phyloP scores from a whole-genome alignment of 1,139 yeast genomes.

The Debaryomyces sp. region DNA sequence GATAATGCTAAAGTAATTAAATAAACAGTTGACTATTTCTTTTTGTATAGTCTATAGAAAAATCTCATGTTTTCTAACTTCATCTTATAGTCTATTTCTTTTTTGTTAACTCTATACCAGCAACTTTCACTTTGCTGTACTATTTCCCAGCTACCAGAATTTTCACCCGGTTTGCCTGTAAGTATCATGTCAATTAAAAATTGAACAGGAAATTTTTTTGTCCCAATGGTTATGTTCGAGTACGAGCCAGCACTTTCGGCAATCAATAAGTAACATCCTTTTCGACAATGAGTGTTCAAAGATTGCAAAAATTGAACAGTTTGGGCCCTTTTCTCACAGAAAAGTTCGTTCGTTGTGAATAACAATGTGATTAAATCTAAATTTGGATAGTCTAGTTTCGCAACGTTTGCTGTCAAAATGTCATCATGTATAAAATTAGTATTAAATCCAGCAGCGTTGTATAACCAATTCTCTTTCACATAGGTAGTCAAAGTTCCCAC shows the following conservation, averaged over 20 bases:
- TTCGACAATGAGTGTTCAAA: conserved; percentile 47
- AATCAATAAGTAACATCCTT: conserved; percentile 64
- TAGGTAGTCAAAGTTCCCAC: conserved; percentile 45
- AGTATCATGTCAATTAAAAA: conserved; percentile 75
- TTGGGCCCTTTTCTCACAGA: conserved; percentile 64
- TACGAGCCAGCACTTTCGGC: conserved; percentile 92
- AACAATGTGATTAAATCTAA: conserved; percentile 63
- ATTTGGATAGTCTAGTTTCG: conserved; percentile 17
- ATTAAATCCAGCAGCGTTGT: conserved; percentile 37
- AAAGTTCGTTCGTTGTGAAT: conserved; percentile 86
- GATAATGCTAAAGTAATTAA: background rate
- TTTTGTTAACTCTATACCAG: conserved; percentile 72
- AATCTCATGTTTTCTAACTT: conserved; percentile 87
- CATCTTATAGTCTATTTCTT: conserved; percentile 60
- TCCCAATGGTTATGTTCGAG: conserved; percentile 76
- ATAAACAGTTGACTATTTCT: conserved; percentile 26
- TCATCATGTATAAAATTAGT: conserved; percentile 56
- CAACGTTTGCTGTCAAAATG: conserved; percentile 29
- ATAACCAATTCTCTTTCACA: conserved; percentile 56
- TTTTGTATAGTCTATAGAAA: conserved; percentile 72
- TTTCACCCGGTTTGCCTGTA: conserved; percentile 54
- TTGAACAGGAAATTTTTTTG: conserved; percentile 79
- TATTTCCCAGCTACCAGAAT: conserved; percentile 65
- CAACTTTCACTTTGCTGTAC: conserved; percentile 70
- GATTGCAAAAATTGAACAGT: conserved; percentile 63